Conservation (phyloP, 2,329 filamentous ascomycete genomes). For the Cladobotryum mycophilum region DNA sequence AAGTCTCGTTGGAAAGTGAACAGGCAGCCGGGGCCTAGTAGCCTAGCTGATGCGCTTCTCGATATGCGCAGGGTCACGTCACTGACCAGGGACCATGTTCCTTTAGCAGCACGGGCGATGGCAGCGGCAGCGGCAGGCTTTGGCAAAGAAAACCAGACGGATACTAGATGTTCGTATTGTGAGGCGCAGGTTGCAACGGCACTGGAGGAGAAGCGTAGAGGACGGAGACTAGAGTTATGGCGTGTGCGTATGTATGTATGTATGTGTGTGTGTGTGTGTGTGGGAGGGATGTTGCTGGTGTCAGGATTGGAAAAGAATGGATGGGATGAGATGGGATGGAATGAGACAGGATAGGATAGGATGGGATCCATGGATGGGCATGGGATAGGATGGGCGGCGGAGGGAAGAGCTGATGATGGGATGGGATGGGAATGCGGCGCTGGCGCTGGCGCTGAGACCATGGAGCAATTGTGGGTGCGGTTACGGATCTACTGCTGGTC, state of each 20-base stretch:
- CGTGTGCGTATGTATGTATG: too few species aligned
- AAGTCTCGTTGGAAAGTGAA: not conserved
- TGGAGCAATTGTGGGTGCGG: not conserved
- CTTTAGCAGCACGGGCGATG: slow-evolving; percentile 11
- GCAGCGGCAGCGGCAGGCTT: slow-evolving; percentile 2
- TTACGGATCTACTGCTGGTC: too few species aligned
- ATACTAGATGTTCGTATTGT: not conserved
- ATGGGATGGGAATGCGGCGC: slow-evolving; percentile 1
- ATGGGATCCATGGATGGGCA: not conserved
- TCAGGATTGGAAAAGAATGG: too few species aligned
- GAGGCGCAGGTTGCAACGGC: not conserved
- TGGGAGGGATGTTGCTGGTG: too few species aligned
- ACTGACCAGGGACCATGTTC: slow-evolving; percentile 28
- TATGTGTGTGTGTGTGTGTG: too few species aligned
- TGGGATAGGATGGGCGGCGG: slow-evolving; percentile 2
- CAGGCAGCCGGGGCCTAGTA: slow-evolving; percentile 9
- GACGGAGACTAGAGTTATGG: not conserved
- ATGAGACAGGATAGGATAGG: not conserved
- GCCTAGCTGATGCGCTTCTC: slow-evolving; percentile 13
- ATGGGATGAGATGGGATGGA: too few species aligned
- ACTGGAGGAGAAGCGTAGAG: not conserved
- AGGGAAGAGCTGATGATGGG: slow-evolving; percentile 9
- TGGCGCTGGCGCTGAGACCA: too few species aligned
- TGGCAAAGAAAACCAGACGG: not conserved
- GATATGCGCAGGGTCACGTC: slow-evolving; percentile 20